Percentiles rank a stretch among this genome's conserved stretches.
Evolutionary conservation across 176 grass and related monocot species (phyloP).

Genomic region (Panicum miliaceum): DNA sequence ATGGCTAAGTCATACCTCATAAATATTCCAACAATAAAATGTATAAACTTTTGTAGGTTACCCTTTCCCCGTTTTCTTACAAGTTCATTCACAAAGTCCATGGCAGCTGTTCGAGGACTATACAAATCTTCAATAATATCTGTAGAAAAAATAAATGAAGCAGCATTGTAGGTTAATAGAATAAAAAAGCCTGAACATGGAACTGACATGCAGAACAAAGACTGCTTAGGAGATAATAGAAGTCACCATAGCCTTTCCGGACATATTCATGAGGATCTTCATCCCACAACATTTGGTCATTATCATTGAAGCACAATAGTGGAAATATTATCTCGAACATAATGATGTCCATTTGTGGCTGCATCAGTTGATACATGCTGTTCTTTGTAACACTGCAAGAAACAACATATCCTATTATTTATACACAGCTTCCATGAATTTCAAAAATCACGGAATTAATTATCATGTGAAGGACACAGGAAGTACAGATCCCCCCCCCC

Average conservation of each 20-base stretch:
- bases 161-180: slow-evolving; percentile 4
- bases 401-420: slow-evolving; percentile 40
- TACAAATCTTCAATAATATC: slow-evolving; percentile 98
- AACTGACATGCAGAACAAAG: slow-evolving; percentile 1
- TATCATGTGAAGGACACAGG: not conserved
- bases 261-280: slow-evolving; percentile 99
- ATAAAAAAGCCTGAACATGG: not conserved
- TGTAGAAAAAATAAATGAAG: slow-evolving; percentile 36
- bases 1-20: slow-evolving; percentile 54
- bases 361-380: slow-evolving; percentile 92
- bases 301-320: slow-evolving; percentile 96
- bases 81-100: slow-evolving; percentile 96
- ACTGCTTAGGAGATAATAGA: not conserved
- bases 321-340: slow-evolving; percentile 95
- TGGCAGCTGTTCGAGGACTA: slow-evolving; percentile 88
- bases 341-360: slow-evolving; percentile 80
- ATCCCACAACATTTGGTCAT: slow-evolving; percentile 85
- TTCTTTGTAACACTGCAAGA: slow-evolving; percentile 88
- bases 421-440: not conserved
- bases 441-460: slow-evolving; percentile 16
- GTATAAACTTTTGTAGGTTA: slow-evolving; percentile 88
- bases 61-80: slow-evolving; percentile 84
- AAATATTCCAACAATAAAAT: slow-evolving; percentile 86
- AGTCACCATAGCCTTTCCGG: slow-evolving; percentile 91
- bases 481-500: slow-evolving; percentile 9